Evolutionary conservation across 1,284 basidiomycete genomes (phyloP), one percentile per base, ranked within the genome.

Genomic region (Trichosporon sp.): DNA sequence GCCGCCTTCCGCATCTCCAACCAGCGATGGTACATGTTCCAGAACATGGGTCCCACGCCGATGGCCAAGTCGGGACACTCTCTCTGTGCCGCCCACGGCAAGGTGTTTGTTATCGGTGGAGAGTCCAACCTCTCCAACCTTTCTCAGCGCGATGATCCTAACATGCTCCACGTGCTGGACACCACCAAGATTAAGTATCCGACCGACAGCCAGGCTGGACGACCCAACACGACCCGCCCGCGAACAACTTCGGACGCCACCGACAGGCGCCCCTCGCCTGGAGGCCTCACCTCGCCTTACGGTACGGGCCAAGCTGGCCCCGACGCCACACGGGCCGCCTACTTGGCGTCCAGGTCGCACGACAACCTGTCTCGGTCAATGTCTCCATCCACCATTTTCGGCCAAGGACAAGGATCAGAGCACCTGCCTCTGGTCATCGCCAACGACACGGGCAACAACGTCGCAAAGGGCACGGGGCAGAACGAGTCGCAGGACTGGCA

Each of bases 181-280:
- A 96, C 95, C 4, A 93, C 94, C 94, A 87, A 98, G 80, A 98
- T 98, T 87, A 96, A 96, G 84, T 98, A 98, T 81, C 96, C 96
- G 0, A 88, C 80, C 1, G 84, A 84, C 70, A 78, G 73, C 61
- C 74, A 77, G 31, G 11, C 67, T 6, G 63, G 54, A 8, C 65
- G 32, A 19, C 37, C 48, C 16, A 5, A 14, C n/a, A 35, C 43
- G 40, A 46, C 32, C 10, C 72, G 74, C 19, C 64, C 64, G 14
- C 70, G 74, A 10, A 75, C 74, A 10, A 71, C 72, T 2, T 75
- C 74, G 11, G 74, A 75, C 48, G 69, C 69, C 2, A 74, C 73
- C 1, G 73, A 73, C 70, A 21, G 59, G 19, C 54, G 70, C 16
- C 65, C 73, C 4, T 63, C 59, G 32, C 59, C 59, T 5, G 59